Evolutionary conservation across 2,329 filamentous ascomycete species (phyloP).

Genomic region (Neurospora crassa): DNA sequence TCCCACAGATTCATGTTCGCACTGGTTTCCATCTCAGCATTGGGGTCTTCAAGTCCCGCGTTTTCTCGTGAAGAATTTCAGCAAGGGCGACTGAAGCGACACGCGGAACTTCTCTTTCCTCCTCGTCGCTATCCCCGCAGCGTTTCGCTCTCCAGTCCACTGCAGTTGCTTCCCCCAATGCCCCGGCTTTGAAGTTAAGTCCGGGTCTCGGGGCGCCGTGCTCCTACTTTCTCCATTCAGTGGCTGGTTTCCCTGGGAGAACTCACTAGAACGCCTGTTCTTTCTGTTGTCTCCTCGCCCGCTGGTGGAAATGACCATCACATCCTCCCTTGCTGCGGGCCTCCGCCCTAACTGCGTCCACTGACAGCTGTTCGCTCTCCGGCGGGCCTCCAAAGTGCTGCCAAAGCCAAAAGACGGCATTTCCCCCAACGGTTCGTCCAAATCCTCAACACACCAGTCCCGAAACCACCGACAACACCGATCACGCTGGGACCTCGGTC

Average conservation of each 20-base stretch:
- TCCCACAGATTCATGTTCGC: neutral
- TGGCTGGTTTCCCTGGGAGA: neutral
- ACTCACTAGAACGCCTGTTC: neutral
- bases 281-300: neutral
- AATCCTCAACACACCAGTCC: neutral
- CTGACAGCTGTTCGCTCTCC: neutral
- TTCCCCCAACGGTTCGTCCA: neutral
- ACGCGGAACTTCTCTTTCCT: neutral
- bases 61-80: neutral
- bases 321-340: neutral
- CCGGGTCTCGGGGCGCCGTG: neutral
- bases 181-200: neutral
- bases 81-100: neutral
- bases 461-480: neutral
- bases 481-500: neutral
- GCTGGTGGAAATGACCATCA: neutral
- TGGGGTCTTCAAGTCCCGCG: neutral
- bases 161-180: neutral
- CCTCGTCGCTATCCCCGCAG: neutral
- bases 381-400: neutral
- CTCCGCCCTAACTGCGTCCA: neutral
- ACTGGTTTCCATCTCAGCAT: neutral
- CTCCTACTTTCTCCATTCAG: neutral
- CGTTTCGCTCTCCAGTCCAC: neutral
- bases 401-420: neutral